Evolutionary conservation across 495 filamentous ascomycete genomes (phyloP).

Genomic region (Daldinia loculata): DNA sequence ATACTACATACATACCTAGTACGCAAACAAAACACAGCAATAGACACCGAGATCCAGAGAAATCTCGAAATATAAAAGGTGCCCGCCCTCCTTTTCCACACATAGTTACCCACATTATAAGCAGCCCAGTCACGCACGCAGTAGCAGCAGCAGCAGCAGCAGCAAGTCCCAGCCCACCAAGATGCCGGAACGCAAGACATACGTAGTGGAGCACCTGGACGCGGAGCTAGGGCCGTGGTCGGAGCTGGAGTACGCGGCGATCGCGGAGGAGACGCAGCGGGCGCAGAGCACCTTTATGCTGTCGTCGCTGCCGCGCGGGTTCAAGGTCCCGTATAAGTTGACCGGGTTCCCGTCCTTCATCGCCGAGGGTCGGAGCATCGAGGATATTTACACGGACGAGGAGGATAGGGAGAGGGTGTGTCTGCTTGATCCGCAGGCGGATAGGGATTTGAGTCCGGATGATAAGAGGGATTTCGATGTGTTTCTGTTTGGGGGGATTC

Average conservation of each 20-base stretch:
- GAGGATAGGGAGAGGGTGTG: constrained; percentile 73
- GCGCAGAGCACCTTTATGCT: constrained; percentile 77
- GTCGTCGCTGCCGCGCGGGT: constrained; percentile 75
- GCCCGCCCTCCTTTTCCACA: background rate
- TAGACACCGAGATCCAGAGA: background rate
- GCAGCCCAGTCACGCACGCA: background rate
- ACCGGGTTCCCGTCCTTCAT: constrained; percentile 66
- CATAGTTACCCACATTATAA: background rate
- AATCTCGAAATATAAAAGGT: background rate
- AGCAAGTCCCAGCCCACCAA: background rate
- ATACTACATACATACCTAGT: no score
- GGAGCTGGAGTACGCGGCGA: constrained; percentile 84
- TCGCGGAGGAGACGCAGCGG: constrained; percentile 79
- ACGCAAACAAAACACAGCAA: no score
- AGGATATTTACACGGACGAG: constrained; percentile 73
- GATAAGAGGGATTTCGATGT: constrained; percentile 86
- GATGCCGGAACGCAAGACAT: constrained; percentile 63
- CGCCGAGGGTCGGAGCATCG: constrained; percentile 76
- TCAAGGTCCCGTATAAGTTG: constrained; percentile 73
- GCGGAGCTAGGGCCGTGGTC: constrained; percentile 95
- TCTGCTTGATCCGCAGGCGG: constrained; percentile 85
- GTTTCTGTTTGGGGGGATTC: constrained; percentile 93
- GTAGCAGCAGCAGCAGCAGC: background rate
- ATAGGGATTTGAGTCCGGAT: constrained; percentile 78
- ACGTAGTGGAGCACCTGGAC: constrained; percentile 93